These are phyloP conservation scores for Podospora pseudocomata DNA, from an alignment of 495 filamentous ascomycete species.

Conservation along the genomic window DNA sequence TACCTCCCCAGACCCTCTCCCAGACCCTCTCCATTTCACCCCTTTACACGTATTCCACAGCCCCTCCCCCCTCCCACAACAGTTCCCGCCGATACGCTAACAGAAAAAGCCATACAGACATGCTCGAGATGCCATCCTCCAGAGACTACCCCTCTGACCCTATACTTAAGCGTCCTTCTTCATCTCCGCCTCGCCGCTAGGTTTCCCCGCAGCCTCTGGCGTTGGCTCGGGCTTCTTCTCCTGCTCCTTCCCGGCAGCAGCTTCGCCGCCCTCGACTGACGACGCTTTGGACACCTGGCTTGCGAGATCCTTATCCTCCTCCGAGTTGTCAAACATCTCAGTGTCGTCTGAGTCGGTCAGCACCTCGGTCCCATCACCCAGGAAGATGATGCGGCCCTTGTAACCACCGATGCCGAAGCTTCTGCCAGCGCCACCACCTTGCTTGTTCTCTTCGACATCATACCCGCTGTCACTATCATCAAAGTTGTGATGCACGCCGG, in stretches of 20 bases:
- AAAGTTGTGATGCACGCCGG: conserved; percentile 82
- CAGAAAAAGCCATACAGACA: neutral
- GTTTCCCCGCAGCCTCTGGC: conserved; percentile 6
- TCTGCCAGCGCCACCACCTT: conserved; percentile 40
- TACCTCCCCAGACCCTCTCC: neutral
- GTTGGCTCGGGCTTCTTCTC: neutral
- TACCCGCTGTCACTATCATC: conserved; percentile 92
- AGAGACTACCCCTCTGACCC: neutral
- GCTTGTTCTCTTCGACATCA: conserved; percentile 66
- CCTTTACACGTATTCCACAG: neutral
- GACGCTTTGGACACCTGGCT: conserved; percentile 50
- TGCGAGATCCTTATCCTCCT: conserved; percentile 73
- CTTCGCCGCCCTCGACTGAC: conserved; percentile 18
- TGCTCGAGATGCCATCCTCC: neutral
- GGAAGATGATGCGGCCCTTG: conserved; percentile 81
- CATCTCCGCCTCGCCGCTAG: conserved; percentile 1
- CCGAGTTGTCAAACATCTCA: conserved; percentile 86
- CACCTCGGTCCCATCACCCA: conserved; percentile 91
- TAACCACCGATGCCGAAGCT: conserved; percentile 57
- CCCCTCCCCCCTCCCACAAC: neutral
- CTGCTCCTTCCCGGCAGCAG: conserved; percentile 6
- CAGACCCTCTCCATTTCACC: neutral
- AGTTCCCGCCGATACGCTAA: neutral
- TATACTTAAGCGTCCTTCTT: neutral
- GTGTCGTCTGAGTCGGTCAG: conserved; percentile 80